A percentile compares a stretch with the other conserved stretches of the same genome.
Conservation (phyloP, 495 filamentous ascomycete genomes). For the Filosporella fistucella region DNA sequence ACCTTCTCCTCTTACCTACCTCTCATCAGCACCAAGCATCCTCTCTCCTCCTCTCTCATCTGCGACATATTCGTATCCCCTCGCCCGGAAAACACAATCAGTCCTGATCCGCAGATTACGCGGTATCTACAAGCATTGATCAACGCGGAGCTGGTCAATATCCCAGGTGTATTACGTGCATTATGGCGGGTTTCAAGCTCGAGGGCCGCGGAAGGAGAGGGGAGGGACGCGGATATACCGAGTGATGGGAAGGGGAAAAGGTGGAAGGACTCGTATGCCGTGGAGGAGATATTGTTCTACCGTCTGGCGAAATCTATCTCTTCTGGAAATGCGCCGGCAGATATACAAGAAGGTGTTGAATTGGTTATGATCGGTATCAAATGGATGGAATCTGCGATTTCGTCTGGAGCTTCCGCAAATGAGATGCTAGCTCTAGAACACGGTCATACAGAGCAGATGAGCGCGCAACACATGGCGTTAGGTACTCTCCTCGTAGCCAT, state of each 20-base stretch:
- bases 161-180: constrained; percentile 50
- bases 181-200: constrained; percentile 56
- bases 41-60: constrained; percentile 40
- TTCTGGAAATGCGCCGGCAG: constrained; percentile 27
- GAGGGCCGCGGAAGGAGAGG: constrained; percentile 25
- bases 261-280: constrained; percentile 43
- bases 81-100: constrained; percentile 37
- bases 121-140: constrained; percentile 61
- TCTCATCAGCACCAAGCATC: constrained; percentile 36
- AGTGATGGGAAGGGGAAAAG: constrained; percentile 20
- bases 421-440: constrained; percentile 33
- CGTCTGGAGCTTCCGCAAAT: constrained; percentile 22
- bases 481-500: constrained; percentile 43
- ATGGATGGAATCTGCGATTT: constrained; percentile 34
- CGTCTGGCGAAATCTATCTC: constrained; percentile 41
- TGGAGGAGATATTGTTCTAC: constrained; percentile 49
- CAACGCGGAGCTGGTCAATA: constrained; percentile 42
- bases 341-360: constrained; percentile 23
- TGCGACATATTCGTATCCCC: constrained; percentile 58
- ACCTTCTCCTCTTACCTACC: constrained; percentile 37
- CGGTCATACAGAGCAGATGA: constrained; percentile 28
- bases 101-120: constrained; percentile 59
- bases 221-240: no score
- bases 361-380: constrained; percentile 24
- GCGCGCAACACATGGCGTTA: constrained; percentile 44